phyloP scores from a whole-genome alignment of 2,329 filamentous ascomycete species.

The Xylariomycetidae sp. region DNA sequence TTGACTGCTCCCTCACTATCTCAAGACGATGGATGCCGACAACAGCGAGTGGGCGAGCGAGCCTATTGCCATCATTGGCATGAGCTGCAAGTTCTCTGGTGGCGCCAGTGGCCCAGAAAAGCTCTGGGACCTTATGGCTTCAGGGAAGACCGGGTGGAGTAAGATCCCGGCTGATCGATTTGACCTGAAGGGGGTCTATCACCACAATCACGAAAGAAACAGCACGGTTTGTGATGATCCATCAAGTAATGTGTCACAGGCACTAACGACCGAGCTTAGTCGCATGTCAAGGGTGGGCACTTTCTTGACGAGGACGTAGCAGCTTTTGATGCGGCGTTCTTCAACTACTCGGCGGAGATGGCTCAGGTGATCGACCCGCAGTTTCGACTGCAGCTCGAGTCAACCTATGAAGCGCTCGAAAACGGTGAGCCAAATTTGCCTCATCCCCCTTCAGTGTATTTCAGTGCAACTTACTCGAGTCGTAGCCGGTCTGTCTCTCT shows the following conservation, averaged over 20 bases:
- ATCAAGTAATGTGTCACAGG: too few relatives aligned
- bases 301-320: slow-evolving; percentile 27
- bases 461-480: neutral
- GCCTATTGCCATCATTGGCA: slow-evolving; percentile 6
- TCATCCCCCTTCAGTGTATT: neutral
- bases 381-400: slow-evolving; percentile 26
- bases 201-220: neutral
- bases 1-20: too few relatives aligned
- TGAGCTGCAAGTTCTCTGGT: slow-evolving; percentile 4
- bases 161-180: slow-evolving; percentile 2
- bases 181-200: neutral
- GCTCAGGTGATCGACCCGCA: slow-evolving; percentile 31
- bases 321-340: slow-evolving; percentile 33
- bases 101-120: slow-evolving; percentile 1
- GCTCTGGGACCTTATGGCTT: slow-evolving; percentile 4
- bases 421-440: slow-evolving; percentile 16
- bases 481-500: slow-evolving; percentile 7
- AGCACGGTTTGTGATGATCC: slow-evolving; percentile 6
- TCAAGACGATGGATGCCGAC: too few relatives aligned
- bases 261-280: neutral
- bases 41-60: too few relatives aligned
- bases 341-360: slow-evolving; percentile 25
- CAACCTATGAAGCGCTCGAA: slow-evolving; percentile 27
- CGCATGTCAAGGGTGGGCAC: slow-evolving; percentile 16
- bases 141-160: neutral